Percentiles rank a stretch among this genome's conserved stretches.
Conservation (phyloP, 2,329 filamentous ascomycete species). For the Colletotrichum plurivorum region DNA sequence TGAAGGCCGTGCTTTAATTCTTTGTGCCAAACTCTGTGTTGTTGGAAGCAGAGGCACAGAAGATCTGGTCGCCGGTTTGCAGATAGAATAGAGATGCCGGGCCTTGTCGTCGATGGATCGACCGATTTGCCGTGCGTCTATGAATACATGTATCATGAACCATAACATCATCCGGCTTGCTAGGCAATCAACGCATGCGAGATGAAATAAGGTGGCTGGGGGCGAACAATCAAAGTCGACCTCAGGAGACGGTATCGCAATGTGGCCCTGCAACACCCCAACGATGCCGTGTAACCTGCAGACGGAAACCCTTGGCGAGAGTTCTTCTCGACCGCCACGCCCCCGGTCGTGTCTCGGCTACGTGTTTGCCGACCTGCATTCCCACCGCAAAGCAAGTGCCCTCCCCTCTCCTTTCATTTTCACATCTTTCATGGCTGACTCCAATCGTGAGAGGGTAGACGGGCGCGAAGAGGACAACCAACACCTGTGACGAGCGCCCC, state of each 20-base stretch:
- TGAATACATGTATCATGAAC: not conserved
- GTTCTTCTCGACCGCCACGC: not conserved
- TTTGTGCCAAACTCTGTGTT: too few species aligned
- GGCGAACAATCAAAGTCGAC: conserved; percentile 4
- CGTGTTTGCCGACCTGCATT: not conserved
- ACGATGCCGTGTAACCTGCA: conserved; percentile 15
- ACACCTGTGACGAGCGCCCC: not conserved
- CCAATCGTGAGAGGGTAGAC: not conserved
- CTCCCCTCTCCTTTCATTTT: not conserved
- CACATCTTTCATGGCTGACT: not conserved
- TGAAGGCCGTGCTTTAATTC: conserved; percentile 57
- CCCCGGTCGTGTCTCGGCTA: conserved; percentile 32
- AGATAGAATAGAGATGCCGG: too few species aligned
- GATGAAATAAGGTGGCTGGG: conserved; percentile 10
- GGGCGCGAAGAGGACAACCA: not conserved
- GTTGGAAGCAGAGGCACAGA: too few species aligned
- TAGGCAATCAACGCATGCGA: not conserved
- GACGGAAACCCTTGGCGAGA: conserved; percentile 1
- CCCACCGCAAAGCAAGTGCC: not conserved
- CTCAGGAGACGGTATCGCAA: conserved; percentile 7
- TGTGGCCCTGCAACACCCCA: conserved; percentile 7
- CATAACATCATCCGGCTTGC: not conserved
- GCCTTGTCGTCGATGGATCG: not conserved
- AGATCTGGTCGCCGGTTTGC: too few species aligned
- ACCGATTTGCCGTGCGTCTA: conserved; percentile 5